These are phyloP conservation scores for Austroboletus eburneus DNA, from an alignment of 768 basidiomycete genomes.

Conservation along the genomic window DNA sequence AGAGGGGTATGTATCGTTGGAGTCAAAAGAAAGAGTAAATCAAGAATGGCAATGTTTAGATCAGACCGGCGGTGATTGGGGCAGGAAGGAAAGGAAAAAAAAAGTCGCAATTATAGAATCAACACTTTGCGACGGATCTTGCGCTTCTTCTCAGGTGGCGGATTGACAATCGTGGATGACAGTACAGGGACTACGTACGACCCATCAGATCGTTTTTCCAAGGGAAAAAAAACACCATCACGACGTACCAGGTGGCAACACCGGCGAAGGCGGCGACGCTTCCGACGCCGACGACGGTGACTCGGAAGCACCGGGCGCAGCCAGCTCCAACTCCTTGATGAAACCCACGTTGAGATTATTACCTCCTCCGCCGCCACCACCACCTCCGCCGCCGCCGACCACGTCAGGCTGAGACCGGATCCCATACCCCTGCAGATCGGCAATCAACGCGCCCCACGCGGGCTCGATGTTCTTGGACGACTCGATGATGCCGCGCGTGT, in stretches of 20 bases:
- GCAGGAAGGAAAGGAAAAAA: background rate
- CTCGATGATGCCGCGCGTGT: constrained; percentile 47
- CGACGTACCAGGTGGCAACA: constrained; percentile 4
- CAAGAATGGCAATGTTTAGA: background rate
- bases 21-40: constrained; percentile 6
- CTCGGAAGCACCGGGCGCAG: constrained; percentile 6
- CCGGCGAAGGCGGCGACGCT: constrained; percentile 1
- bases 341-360: constrained; percentile 27
- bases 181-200: constrained; percentile 1
- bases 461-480: constrained; percentile 50
- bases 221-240: background rate
- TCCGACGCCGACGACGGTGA: background rate
- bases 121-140: constrained; percentile 30
- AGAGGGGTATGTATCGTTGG: constrained; percentile 10
- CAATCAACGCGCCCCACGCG: constrained; percentile 46
- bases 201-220: too few relatives aligned
- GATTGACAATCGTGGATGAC: constrained; percentile 7
- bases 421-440: constrained; percentile 40
- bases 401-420: constrained; percentile 26
- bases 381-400: constrained; percentile 13
- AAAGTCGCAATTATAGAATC: constrained; percentile 18
- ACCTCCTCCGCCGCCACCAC: too few relatives aligned
- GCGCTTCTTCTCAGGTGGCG: constrained; percentile 25
- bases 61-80: too few relatives aligned
- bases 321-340: constrained; percentile 32